Percentiles rank a stretch among this genome's conserved stretches.
phyloP scores from a whole-genome alignment of 169 alveolate species.

The Cryptosporidium canis region DNA sequence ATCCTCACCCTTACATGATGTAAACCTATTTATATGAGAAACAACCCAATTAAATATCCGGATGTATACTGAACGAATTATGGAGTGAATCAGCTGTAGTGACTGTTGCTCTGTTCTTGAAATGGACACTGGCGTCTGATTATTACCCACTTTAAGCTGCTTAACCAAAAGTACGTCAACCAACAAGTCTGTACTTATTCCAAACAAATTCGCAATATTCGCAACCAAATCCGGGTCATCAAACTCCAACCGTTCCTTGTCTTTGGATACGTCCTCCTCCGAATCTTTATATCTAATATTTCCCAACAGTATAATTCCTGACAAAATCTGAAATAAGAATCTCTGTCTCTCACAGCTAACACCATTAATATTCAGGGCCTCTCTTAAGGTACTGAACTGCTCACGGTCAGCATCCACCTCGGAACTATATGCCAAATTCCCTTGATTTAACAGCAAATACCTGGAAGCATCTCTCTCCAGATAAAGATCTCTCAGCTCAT shows the following conservation, averaged over 20 bases:
- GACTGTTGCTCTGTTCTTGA: conserved; percentile 54
- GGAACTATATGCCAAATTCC: conserved; percentile 77
- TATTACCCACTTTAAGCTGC: conserved; percentile 50
- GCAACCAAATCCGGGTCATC: not conserved
- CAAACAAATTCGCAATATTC: conserved; percentile 24
- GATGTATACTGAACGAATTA: conserved; percentile 42
- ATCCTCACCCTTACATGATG: conserved; percentile 41
- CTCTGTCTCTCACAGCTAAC: conserved; percentile 77
- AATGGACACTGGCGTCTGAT: conserved; percentile 31
- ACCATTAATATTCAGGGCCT: conserved; percentile 82
- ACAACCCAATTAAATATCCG: conserved; percentile 65
- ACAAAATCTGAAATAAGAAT: conserved; percentile 76
- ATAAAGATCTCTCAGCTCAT: conserved; percentile 38
- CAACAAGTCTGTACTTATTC: conserved; percentile 5
- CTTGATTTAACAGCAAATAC: conserved; percentile 50
- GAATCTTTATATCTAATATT: conserved; percentile 81
- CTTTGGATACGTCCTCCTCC: not conserved
- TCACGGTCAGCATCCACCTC: conserved; percentile 82
- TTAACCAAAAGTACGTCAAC: conserved; percentile 26
- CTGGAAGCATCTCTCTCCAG: conserved; percentile 22
- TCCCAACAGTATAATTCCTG: conserved; percentile 85
- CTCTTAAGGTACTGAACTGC: conserved; percentile 77
- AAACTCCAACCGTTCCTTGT: conserved; percentile 15
- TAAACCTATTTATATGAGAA: conserved; percentile 41
- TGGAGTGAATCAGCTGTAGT: conserved; percentile 46